These are phyloP conservation scores for Dioscorea zingiberensis DNA, from an alignment of 106 monocot genomes.

Conservation along the genomic window DNA sequence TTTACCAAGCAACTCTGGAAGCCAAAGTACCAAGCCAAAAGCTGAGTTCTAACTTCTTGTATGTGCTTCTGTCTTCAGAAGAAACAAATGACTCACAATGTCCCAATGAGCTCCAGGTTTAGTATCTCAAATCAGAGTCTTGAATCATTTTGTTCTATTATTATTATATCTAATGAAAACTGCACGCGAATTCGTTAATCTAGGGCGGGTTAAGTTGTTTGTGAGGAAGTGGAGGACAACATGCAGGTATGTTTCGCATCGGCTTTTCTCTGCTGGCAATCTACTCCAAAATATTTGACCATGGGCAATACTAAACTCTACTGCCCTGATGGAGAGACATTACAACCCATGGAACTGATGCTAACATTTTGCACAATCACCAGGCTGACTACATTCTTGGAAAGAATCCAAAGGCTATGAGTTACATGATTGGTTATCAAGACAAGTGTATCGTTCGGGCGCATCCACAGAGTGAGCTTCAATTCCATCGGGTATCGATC, in stretches of 20 bases:
- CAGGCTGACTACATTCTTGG: slow-evolving; percentile 94
- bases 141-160: too few relatives aligned
- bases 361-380: slow-evolving; percentile 60
- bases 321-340: slow-evolving; percentile 65
- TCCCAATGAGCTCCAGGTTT: too few relatives aligned
- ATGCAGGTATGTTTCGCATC: slow-evolving; percentile 74
- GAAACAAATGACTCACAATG: too few relatives aligned
- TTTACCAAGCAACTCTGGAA: too few relatives aligned
- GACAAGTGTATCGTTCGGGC: slow-evolving; percentile 28
- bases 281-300: slow-evolving; percentile 57
- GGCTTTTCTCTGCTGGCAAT: slow-evolving; percentile 50
- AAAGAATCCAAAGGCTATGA: slow-evolving; percentile 65
- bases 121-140: too few relatives aligned
- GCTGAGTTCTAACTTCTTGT: too few relatives aligned
- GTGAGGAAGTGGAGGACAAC: slow-evolving; percentile 77
- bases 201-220: slow-evolving; percentile 68
- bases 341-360: slow-evolving; percentile 41
- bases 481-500: slow-evolving; percentile 24
- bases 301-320: slow-evolving; percentile 30
- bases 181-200: not conserved
- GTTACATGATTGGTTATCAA: slow-evolving; percentile 80
- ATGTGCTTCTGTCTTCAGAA: too few relatives aligned
- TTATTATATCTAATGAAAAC: not conserved
- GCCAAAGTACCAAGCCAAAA: too few relatives aligned
- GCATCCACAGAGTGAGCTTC: slow-evolving; percentile 61